A percentile compares a stretch with the other conserved stretches of the same genome.
These are phyloP conservation scores for Scheffersomyces illinoinensis DNA, from an alignment of 1,139 yeast species.

Conservation along the genomic window DNA sequence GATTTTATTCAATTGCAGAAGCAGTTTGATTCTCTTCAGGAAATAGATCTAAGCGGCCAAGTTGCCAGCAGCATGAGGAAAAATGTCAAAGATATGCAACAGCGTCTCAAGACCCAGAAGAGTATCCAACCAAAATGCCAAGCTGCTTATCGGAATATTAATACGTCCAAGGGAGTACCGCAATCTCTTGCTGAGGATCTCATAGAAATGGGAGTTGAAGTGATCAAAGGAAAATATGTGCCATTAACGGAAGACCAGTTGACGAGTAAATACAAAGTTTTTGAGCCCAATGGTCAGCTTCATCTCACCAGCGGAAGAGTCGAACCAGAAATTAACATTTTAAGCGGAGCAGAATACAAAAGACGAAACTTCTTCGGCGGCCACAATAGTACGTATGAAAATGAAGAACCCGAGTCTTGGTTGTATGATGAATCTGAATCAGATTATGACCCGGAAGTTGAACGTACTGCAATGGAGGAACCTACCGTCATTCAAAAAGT, in stretches of 20 bases:
- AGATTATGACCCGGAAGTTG: not conserved
- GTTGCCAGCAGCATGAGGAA: slow-evolving; percentile 26
- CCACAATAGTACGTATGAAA: slow-evolving; percentile 14
- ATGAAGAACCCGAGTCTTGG: slow-evolving; percentile 7
- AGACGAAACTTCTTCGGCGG: slow-evolving; percentile 7
- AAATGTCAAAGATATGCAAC: slow-evolving; percentile 26
- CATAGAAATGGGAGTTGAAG: slow-evolving; percentile 49
- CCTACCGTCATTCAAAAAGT: slow-evolving; percentile 5
- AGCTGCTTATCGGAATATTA: slow-evolving; percentile 51
- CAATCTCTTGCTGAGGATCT: slow-evolving; percentile 43
- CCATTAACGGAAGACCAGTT: slow-evolving; percentile 40
- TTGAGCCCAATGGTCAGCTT: slow-evolving; percentile 36
- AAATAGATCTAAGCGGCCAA: slow-evolving; percentile 22
- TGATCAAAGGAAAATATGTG: slow-evolving; percentile 48
- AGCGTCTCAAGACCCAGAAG: slow-evolving; percentile 23
- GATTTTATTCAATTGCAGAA: slow-evolving; percentile 56
- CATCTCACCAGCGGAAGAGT: slow-evolving; percentile 20
- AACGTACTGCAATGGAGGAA: not conserved
- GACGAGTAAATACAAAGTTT: slow-evolving; percentile 35
- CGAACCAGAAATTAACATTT: slow-evolving; percentile 21
- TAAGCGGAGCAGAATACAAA: slow-evolving; percentile 14
- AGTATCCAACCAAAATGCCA: slow-evolving; percentile 42
- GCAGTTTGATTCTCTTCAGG: slow-evolving; percentile 41
- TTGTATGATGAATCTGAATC: slow-evolving; percentile 17
- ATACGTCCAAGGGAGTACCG: slow-evolving; percentile 51